Conservation (phyloP, 352 stramenopile species). For the Globisporangium solare region DNA sequence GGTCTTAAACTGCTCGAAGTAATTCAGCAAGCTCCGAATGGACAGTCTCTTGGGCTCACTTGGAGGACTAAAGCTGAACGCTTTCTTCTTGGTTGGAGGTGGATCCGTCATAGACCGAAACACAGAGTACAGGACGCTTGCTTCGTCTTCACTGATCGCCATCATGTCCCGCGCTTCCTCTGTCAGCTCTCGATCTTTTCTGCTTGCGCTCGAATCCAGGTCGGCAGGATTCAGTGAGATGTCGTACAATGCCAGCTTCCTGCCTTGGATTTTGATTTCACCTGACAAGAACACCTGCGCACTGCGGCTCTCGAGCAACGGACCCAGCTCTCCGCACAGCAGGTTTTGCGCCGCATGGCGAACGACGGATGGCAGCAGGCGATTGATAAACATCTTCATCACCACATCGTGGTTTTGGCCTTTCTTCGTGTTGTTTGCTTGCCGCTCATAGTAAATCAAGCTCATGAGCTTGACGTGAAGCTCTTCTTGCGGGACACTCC, state of each 20-base stretch:
- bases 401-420: slow-evolving; percentile 69
- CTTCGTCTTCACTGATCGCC: slow-evolving; percentile 43
- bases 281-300: slow-evolving; percentile 56
- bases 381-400: slow-evolving; percentile 80
- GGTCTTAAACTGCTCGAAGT: slow-evolving; percentile 56
- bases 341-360: slow-evolving; percentile 50
- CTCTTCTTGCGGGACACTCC: slow-evolving; percentile 53
- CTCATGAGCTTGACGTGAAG: slow-evolving; percentile 65
- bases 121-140: slow-evolving; percentile 33
- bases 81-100: slow-evolving; percentile 45
- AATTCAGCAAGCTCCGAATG: slow-evolving; percentile 58
- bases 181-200: slow-evolving; percentile 27
- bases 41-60: slow-evolving; percentile 31
- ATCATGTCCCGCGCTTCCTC: slow-evolving; percentile 47
- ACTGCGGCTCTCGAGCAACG: slow-evolving; percentile 43
- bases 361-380: slow-evolving; percentile 58
- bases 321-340: slow-evolving; percentile 58
- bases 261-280: slow-evolving; percentile 59
- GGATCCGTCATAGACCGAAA: slow-evolving; percentile 52
- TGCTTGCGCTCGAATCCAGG: slow-evolving; percentile 6
- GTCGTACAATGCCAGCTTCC: slow-evolving; percentile 55
- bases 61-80: slow-evolving; percentile 29
- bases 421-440: slow-evolving; percentile 46
- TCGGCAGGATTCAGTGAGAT: slow-evolving; percentile 27
- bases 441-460: slow-evolving; percentile 69